Conservation (phyloP, 768 basidiomycete genomes). For the Boletus rufocinnamomeus region DNA sequence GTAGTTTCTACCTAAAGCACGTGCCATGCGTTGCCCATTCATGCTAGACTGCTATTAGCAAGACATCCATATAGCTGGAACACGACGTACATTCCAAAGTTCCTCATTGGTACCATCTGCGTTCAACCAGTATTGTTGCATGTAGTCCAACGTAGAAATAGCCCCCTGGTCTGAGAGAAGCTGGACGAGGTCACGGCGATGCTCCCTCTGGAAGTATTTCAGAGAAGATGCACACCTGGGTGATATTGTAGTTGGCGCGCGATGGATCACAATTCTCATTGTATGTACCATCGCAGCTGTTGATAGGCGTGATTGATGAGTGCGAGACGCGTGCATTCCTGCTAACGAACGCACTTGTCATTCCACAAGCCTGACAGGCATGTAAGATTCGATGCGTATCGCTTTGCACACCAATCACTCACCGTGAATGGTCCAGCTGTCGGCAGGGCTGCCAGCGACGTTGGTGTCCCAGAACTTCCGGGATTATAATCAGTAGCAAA, state of each 20-base stretch:
- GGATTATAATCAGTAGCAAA: conserved; percentile 3
- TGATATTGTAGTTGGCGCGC: conserved; percentile 46
- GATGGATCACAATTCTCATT: conserved; percentile 41
- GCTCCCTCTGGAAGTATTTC: not conserved
- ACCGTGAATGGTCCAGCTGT: conserved; percentile 81
- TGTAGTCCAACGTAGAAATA: conserved; percentile 56
- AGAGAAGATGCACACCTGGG: conserved; percentile 32
- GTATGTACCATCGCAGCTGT: conserved; percentile 56
- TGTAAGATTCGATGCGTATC: conserved; percentile 4
- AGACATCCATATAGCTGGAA: not conserved
- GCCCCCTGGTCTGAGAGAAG: conserved; percentile 60
- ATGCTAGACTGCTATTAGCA: conserved; percentile 43
- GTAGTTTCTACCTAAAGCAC: conserved; percentile 35
- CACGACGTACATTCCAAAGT: conserved; percentile 63
- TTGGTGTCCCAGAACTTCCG: conserved; percentile 72
- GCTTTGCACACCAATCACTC: conserved; percentile 17
- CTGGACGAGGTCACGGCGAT: conserved; percentile 35
- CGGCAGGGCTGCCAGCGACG: conserved; percentile 58
- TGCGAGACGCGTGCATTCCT: not conserved
- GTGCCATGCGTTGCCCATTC: conserved; percentile 75
- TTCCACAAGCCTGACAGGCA: conserved; percentile 59
- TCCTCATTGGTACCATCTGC: conserved; percentile 57
- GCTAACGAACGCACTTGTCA: conserved; percentile 47
- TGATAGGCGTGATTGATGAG: not conserved
- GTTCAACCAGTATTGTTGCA: conserved; percentile 65